A percentile compares a stretch with the other conserved stretches of the same genome.
Evolutionary conservation across 1,139 yeast species (phyloP).

Genomic region (Candida mesenterica): DNA sequence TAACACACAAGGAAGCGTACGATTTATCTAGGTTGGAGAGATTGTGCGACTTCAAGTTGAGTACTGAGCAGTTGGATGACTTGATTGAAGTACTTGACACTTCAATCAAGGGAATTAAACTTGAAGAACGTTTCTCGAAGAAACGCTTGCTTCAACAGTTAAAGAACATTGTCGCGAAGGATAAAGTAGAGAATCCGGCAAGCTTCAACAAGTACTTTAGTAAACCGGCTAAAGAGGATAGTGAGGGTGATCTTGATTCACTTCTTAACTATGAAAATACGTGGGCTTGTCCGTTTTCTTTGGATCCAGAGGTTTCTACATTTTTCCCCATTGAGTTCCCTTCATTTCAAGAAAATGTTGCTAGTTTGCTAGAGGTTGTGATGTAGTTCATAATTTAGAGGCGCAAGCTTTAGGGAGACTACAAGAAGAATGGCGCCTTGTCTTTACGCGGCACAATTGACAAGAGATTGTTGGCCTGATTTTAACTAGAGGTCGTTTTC

Average conservation of each 20-base stretch:
- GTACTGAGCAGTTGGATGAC: slow-evolving; percentile 5
- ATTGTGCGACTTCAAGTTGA: slow-evolving; percentile 10
- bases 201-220: slow-evolving; percentile 2
- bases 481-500: too few species aligned
- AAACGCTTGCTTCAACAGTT: slow-evolving; percentile 1
- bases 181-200: slow-evolving; percentile 3
- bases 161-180: slow-evolving; percentile 1
- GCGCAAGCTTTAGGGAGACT: too few species aligned
- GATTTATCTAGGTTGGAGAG: slow-evolving; percentile 11
- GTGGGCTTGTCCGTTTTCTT: slow-evolving; percentile 10
- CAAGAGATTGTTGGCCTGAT: too few species aligned
- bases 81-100: slow-evolving; percentile 4
- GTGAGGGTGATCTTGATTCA: too few species aligned
- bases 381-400: too few species aligned
- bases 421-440: too few species aligned
- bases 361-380: slow-evolving; percentile 10
- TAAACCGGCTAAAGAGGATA: background rate
- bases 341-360: slow-evolving; percentile 8
- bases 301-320: slow-evolving; percentile 6
- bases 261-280: slow-evolving; percentile 6
- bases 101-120: slow-evolving; percentile 1
- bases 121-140: background rate
- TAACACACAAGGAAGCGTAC: slow-evolving; percentile 10
- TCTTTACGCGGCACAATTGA: too few species aligned
- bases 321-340: slow-evolving; percentile 8